phyloP scores from a whole-genome alignment of 1,139 yeast genomes.

The Magnusiomyces fungicola region DNA sequence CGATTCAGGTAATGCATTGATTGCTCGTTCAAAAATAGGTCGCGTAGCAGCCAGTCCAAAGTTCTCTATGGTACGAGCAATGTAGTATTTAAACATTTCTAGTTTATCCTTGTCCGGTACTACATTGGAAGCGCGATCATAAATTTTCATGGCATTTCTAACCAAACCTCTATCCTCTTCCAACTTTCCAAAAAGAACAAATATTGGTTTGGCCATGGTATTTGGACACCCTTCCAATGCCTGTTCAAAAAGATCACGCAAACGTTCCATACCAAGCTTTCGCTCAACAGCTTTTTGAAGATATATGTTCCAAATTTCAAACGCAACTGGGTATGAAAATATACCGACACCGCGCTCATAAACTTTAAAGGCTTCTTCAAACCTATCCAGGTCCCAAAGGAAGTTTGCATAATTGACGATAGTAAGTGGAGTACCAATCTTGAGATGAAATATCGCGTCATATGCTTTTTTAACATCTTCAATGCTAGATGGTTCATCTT shows the following conservation, averaged over 20 bases:
- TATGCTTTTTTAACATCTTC: constrained; percentile 44
- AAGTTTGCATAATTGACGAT: constrained; percentile 62
- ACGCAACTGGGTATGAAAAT: constrained; percentile 57
- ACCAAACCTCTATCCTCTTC: constrained; percentile 49
- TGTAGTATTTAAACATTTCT: constrained; percentile 33
- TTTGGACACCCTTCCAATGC: constrained; percentile 47
- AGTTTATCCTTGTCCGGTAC: constrained; percentile 32
- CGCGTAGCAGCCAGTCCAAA: constrained; percentile 36
- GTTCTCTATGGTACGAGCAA: constrained; percentile 29
- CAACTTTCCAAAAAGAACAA: constrained; percentile 51
- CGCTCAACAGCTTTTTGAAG: constrained; percentile 45
- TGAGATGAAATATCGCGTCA: constrained; percentile 51
- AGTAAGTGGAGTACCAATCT: constrained; percentile 62
- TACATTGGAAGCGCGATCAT: constrained; percentile 37
- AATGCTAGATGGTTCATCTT: constrained; percentile 16
- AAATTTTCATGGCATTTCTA: constrained; percentile 39
- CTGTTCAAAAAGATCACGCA: constrained; percentile 70
- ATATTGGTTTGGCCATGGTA: constrained; percentile 42
- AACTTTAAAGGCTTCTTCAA: constrained; percentile 50
- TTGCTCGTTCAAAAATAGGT: constrained; percentile 39
- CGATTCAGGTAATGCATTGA: constrained; percentile 35
- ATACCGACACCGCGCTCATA: constrained; percentile 60
- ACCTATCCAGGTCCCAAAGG: constrained; percentile 43
- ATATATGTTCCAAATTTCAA: constrained; percentile 69
- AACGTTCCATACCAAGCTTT: constrained; percentile 43